A percentile compares a stretch with the other conserved stretches of the same genome.
Evolutionary conservation across 371 early-diverging fungal genomes (phyloP).

Genomic region (Aphelidium insulamus): DNA sequence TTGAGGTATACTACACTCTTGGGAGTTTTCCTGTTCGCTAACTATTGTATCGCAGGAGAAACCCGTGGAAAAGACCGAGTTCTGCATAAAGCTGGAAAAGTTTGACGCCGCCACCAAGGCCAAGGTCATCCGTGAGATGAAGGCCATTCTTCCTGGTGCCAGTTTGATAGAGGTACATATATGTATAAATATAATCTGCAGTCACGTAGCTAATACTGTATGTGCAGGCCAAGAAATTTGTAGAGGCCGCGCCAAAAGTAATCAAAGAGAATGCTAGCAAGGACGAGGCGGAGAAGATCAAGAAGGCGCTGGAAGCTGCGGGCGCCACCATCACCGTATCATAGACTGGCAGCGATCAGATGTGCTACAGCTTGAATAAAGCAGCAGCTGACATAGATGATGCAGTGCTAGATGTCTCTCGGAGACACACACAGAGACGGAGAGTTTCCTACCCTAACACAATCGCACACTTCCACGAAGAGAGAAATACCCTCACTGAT

Average conservation of each 20-base stretch:
- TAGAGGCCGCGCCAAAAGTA: constrained; percentile 87
- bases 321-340: constrained; percentile 83
- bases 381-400: background rate
- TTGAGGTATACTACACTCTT: background rate
- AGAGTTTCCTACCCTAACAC: background rate
- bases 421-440: background rate
- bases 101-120: constrained; percentile 86
- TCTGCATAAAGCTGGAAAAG: constrained; percentile 85
- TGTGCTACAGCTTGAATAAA: too few species aligned
- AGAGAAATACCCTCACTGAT: background rate
- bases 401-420: background rate
- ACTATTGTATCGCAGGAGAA: constrained; percentile 35
- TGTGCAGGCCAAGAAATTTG: constrained; percentile 81
- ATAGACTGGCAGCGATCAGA: too few species aligned
- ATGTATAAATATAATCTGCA: background rate
- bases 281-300: constrained; percentile 93
- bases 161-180: constrained; percentile 64
- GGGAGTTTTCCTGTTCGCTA: background rate
- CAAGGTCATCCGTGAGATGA: constrained; percentile 93
- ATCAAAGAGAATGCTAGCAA: constrained; percentile 72
- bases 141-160: constrained; percentile 68
- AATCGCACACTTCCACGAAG: background rate
- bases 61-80: constrained; percentile 71
- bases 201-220: too few species aligned
- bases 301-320: constrained; percentile 75